A percentile compares a stretch with the other conserved stretches of the same genome.
Evolutionary conservation across 2,329 filamentous ascomycete genomes (phyloP).

Genomic region (Fusarium goolgardi): DNA sequence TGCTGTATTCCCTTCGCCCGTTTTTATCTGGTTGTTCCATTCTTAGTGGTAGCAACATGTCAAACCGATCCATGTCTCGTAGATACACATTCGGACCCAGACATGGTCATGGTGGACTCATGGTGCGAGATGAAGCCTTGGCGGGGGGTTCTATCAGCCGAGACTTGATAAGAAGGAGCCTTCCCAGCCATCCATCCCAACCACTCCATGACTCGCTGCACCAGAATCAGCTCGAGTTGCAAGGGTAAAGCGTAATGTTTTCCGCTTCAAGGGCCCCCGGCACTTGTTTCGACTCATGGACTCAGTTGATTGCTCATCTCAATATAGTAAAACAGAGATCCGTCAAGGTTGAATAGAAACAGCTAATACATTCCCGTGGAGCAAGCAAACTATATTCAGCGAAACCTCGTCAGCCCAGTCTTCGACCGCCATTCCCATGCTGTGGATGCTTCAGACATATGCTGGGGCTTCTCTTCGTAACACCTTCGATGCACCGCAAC

Average conservation of each 20-base stretch:
- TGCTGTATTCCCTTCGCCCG: not conserved
- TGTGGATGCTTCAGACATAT: constrained; percentile 9
- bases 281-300: constrained; percentile 12
- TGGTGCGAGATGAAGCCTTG: constrained; percentile 21
- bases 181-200: not conserved
- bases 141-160: constrained; percentile 11
- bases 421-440: not conserved
- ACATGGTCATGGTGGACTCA: constrained; percentile 2
- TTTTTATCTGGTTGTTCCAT: not conserved
- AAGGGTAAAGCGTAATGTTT: constrained; percentile 24
- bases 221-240: constrained; percentile 12
- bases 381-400: not conserved
- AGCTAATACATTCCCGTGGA: constrained; percentile 13
- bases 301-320: constrained; percentile 38
- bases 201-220: constrained; percentile 34
- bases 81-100: not conserved
- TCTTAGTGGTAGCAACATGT: constrained; percentile 5
- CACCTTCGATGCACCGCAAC: not conserved
- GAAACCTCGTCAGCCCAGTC: not conserved
- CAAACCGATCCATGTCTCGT: constrained; percentile 17
- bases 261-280: constrained; percentile 23
- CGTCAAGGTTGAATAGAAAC: not conserved
- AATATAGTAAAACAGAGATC: constrained; percentile 13
- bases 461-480: not conserved
- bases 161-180: constrained; percentile 8